Conservation (phyloP, 208 protist genomes). For the Crithidia sp. region DNA sequence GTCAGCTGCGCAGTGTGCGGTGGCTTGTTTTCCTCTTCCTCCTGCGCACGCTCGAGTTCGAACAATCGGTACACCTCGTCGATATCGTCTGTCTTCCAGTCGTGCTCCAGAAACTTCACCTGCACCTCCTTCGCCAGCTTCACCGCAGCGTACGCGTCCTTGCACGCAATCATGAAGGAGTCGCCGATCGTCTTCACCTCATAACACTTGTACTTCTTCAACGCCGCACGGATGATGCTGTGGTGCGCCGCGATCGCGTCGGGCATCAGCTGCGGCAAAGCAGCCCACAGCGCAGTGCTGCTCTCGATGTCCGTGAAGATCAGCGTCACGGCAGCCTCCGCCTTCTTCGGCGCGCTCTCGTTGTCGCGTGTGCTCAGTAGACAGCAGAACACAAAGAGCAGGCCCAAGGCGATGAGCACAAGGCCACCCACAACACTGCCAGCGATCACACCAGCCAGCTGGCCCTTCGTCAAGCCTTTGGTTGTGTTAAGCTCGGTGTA, state of each 20-base stretch:
- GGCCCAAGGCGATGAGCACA: conserved; percentile 3
- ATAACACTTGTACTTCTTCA: conserved; percentile 69
- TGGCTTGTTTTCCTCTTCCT: no score
- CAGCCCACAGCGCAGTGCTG: conserved; percentile 74
- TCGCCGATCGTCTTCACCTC: conserved; percentile 87
- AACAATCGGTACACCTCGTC: no score
- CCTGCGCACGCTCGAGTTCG: no score
- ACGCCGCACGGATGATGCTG: conserved; percentile 61
- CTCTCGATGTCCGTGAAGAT: conserved; percentile 79
- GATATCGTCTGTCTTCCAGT: no score
- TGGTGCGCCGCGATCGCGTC: conserved; percentile 67
- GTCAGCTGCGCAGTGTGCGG: no score
- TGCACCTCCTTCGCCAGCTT: no score
- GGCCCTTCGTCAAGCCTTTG: background rate
- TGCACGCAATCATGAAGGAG: conserved; percentile 12
- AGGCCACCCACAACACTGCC: conserved; percentile 2
- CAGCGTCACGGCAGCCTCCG: conserved; percentile 42
- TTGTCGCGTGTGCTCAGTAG: conserved; percentile 43
- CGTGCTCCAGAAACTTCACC: no score
- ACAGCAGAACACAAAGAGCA: conserved; percentile 9
- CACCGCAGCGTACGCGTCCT: no score
- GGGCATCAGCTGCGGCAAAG: conserved; percentile 50
- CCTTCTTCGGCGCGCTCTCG: conserved; percentile 46
- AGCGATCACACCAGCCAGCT: conserved; percentile 5
- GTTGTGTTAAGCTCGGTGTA: conserved; percentile 8